Evolutionary conservation across 2,329 filamentous ascomycete genomes (phyloP), one percentile per base, ranked within the genome.

Genomic region (Coleophoma eucalyptorum): DNA sequence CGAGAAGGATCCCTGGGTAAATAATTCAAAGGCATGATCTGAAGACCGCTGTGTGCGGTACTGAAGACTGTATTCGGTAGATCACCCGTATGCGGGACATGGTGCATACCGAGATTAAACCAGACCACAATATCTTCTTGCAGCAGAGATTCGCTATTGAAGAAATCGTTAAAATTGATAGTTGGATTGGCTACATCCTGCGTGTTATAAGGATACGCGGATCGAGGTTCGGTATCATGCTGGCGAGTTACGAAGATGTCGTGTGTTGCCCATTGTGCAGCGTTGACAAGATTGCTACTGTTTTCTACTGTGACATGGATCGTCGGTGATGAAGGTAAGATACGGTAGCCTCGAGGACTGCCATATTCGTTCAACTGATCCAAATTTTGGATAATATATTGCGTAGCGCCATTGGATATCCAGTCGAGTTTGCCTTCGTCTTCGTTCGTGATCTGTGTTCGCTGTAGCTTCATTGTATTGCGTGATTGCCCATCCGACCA

Each of bases 51-150:
- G 52, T 76, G 73, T 2, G 74, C 73, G 10, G 71, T 71, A 15
- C 72, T 75, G 61, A 74, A 71, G 47, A 50, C 42, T 31, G 78
- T 81, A 57, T 79, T 79, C 16, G 78, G 78, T 12, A 81, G 60
- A 56, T 79, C 77, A 18, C 71, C 72, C 2, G 77, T 75, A 57
- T 78, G 73, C 10, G 79, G 75, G n/a, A 80, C 64, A 58, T 83
- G 79, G 57, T 83, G 78, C 74, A 78, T 81, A 15, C 79, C 79
- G 7, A 78, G 58, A 51, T 78, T 81, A 52, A 81, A 69, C 71
- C 74, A 81, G 12, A 81, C 48, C 3, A 80, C 77, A 11, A 57
- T 21, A 49, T 76, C 73, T 58, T 74, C 70, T 49, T 76, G 67
- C 38, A 63, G 57, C 3, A 76, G 59, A 10, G 55, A 64, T 58